phyloP scores from a whole-genome alignment of 306 rosid genomes.

The Malus domestica region ASM211411v1 NC_041798.1:36259501-36260000 shows the following conservation, averaged over 20 bases:
- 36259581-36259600: not conserved
- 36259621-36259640: not conserved
- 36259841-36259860: not conserved
- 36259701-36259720: conserved; percentile 75
- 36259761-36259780: conserved; percentile 91
- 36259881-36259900: not conserved
- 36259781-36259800: conserved; percentile 60
- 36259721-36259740: conserved; percentile 70
- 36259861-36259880: not conserved
- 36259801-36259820: conserved; percentile 38
- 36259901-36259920: conserved; percentile 8
- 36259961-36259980: conserved; percentile 98
- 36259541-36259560: not conserved
- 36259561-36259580: not conserved
- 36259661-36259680: conserved; percentile 27
- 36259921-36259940: conserved; percentile 56
- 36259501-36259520: not conserved
- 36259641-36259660: not conserved
- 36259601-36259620: not conserved
- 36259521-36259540: not conserved
- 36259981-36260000: conserved; percentile 96
- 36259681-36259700: conserved; percentile 71
- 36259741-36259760: conserved; percentile 94
- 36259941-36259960: conserved; percentile 57
- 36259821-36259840: not conserved